These are phyloP conservation scores for Phellinidium pouzarii DNA, from an alignment of 1,284 basidiomycete genomes.

Conservation along the genomic window DNA sequence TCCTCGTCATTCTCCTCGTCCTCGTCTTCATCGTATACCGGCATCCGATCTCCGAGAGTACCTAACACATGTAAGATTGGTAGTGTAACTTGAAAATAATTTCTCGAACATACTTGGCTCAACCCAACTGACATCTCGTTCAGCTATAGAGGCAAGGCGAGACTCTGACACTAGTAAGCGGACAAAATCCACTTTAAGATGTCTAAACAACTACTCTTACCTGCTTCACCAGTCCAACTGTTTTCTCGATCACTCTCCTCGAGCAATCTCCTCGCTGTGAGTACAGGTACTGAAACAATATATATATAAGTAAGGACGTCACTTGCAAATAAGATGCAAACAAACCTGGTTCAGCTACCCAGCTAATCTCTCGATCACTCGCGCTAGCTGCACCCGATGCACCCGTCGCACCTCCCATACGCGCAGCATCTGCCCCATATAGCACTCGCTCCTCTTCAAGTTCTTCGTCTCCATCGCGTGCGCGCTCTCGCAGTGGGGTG, in stretches of 20 bases:
- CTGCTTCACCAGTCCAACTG: slow-evolving; percentile 67
- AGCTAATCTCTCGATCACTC: slow-evolving; percentile 59
- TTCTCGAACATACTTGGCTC: slow-evolving; percentile 12
- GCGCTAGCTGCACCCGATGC: slow-evolving; percentile 4
- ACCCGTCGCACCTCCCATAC: neutral
- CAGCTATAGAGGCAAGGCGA: neutral
- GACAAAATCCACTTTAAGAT: neutral
- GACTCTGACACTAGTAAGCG: slow-evolving; percentile 41
- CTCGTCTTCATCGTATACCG: slow-evolving; percentile 45
- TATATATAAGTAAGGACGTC: neutral
- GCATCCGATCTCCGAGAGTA: slow-evolving; percentile 36
- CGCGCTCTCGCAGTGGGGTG: slow-evolving; percentile 54
- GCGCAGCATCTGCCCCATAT: slow-evolving; percentile 26
- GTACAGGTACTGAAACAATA: slow-evolving; percentile 3
- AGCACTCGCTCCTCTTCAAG: slow-evolving; percentile 55
- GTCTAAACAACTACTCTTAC: slow-evolving; percentile 32
- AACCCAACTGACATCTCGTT: slow-evolving; percentile 15
- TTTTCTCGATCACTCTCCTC: slow-evolving; percentile 48
- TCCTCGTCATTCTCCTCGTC: slow-evolving; percentile 29
- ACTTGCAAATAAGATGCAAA: slow-evolving; percentile 20
- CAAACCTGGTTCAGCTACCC: slow-evolving; percentile 65
- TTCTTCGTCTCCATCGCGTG: slow-evolving; percentile 37
- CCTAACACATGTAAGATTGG: neutral
- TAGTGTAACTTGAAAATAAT: neutral
- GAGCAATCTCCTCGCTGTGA: neutral